Conservation (phyloP, 148 eudicot species). For the Nepenthes mirabilis region DNA sequence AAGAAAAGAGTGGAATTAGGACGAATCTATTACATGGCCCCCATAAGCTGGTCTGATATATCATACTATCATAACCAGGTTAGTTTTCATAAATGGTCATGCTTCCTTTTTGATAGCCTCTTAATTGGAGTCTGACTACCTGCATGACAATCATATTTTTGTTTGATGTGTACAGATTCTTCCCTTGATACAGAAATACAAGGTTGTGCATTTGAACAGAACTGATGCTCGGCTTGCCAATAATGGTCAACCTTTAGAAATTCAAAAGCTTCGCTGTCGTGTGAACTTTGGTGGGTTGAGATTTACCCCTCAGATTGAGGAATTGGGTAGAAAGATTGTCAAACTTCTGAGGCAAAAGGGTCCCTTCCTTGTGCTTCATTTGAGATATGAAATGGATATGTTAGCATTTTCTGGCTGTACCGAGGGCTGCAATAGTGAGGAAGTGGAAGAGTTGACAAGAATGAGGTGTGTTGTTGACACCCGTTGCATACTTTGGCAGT, state of each 20-base stretch:
- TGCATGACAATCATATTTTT: slow-evolving; percentile 2
- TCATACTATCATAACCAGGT: slow-evolving; percentile 84
- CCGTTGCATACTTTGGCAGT: neutral
- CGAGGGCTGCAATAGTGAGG: slow-evolving; percentile 76
- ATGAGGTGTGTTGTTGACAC: slow-evolving; percentile 48
- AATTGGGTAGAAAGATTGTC: slow-evolving; percentile 65
- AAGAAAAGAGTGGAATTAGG: slow-evolving; percentile 72
- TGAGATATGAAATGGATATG: slow-evolving; percentile 96
- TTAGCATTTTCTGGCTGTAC: slow-evolving; percentile 90
- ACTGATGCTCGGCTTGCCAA: slow-evolving; percentile 93
- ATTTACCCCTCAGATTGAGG: slow-evolving; percentile 85
- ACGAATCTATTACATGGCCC: slow-evolving; percentile 59
- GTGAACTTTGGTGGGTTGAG: slow-evolving; percentile 62
- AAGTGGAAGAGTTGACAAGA: slow-evolving; percentile 76
- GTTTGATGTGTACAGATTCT: slow-evolving; percentile 48
- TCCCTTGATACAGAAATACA: slow-evolving; percentile 65
- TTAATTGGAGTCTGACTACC: neutral
- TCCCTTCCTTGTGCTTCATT: slow-evolving; percentile 83
- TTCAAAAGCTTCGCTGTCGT: slow-evolving; percentile 79
- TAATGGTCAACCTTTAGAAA: slow-evolving; percentile 58
- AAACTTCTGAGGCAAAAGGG: slow-evolving; percentile 62
- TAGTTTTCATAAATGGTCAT: neutral
- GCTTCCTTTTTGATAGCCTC: no score
- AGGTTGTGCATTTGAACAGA: slow-evolving; percentile 77
- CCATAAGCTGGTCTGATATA: slow-evolving; percentile 89